Conservation (phyloP, 139 green algal genomes). For the Picocystis salinarum region DNA sequence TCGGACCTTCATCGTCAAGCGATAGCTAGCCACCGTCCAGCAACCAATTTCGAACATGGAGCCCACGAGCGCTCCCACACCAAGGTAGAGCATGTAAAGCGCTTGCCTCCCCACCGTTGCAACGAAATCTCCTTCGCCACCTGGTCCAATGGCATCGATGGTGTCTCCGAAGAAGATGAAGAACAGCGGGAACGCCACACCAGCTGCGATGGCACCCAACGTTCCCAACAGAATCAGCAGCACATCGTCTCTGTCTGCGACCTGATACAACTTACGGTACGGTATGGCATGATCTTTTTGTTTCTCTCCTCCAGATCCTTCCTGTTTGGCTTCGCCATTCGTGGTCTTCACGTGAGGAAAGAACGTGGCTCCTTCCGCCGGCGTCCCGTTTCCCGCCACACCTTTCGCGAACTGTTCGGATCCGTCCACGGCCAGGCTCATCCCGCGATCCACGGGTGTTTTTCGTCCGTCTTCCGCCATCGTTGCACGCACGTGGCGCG, state of each 20-base stretch:
- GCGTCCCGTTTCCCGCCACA: too few species aligned
- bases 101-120: neutral
- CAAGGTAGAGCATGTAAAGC: neutral
- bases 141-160: neutral
- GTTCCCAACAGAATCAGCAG: neutral
- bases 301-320: too few species aligned
- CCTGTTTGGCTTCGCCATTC: too few species aligned
- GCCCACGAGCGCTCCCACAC: neutral
- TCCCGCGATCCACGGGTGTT: too few species aligned
- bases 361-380: too few species aligned
- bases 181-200: neutral
- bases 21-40: neutral
- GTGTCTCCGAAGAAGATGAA: neutral
- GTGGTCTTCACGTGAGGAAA: too few species aligned
- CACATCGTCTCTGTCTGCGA: neutral
- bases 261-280: too few species aligned
- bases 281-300: too few species aligned
- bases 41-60: neutral
- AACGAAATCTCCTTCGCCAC: neutral
- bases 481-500: too few species aligned
- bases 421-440: too few species aligned
- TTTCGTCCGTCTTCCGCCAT: too few species aligned
- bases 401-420: too few species aligned
- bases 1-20: neutral
- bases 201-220: neutral